phyloP scores from a whole-genome alignment of 1,284 basidiomycete genomes.

The Cryptococcus wingfieldii region DNA sequence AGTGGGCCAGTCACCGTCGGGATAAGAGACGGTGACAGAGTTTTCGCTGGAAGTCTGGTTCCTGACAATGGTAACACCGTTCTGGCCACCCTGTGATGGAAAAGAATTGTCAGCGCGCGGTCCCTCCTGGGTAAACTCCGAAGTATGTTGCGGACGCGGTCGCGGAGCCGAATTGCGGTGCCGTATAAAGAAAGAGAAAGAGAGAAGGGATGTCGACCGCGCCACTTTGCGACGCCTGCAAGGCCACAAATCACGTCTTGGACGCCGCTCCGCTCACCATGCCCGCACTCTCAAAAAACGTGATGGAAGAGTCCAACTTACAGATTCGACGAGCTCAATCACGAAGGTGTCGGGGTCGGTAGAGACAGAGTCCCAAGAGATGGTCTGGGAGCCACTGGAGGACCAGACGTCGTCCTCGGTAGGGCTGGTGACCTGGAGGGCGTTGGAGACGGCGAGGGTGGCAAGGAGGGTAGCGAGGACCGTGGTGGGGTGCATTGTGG shows the following conservation, averaged over 20 bases:
- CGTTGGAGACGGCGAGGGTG: conserved; percentile 54
- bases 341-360: conserved; percentile 67
- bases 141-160: neutral
- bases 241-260: too few species aligned
- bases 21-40: conserved; percentile 24
- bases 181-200: neutral
- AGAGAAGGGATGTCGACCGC: neutral
- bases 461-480: conserved; percentile 25
- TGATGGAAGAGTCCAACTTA: conserved; percentile 31
- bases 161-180: neutral
- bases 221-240: neutral
- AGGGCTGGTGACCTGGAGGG: conserved; percentile 61
- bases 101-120: neutral
- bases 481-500: conserved; percentile 11
- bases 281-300: neutral
- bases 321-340: conserved; percentile 63
- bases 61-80: conserved; percentile 27
- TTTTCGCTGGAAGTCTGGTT: conserved; percentile 35
- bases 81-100: too few species aligned
- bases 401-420: conserved; percentile 55
- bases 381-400: conserved; percentile 53
- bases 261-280: neutral
- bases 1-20: conserved; percentile 36
- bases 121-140: neutral
- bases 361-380: conserved; percentile 61